phyloP scores from a whole-genome alignment of 2,329 filamentous ascomycete genomes.

The Apiospora sp. region DNA sequence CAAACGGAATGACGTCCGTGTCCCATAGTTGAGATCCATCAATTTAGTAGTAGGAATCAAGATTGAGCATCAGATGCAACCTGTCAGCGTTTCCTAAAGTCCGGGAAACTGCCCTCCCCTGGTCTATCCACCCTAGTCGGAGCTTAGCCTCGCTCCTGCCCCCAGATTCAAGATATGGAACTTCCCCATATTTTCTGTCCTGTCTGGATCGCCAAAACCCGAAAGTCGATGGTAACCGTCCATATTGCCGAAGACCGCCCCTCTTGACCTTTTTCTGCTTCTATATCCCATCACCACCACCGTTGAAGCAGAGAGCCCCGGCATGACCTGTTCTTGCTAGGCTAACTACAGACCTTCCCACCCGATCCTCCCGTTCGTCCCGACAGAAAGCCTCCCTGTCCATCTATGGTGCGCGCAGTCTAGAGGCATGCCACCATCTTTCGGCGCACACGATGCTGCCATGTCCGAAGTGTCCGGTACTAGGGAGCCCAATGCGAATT shows the following conservation, averaged over 20 bases:
- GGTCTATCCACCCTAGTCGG: neutral
- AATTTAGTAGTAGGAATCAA: neutral
- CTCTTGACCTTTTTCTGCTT: slow-evolving; percentile 9
- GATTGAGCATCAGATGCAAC: neutral
- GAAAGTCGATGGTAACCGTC: slow-evolving; percentile 21
- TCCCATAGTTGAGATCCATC: neutral
- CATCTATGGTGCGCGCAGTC: neutral
- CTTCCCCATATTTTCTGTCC: slow-evolving; percentile 18
- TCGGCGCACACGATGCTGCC: slow-evolving; percentile 62
- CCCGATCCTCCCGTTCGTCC: neutral
- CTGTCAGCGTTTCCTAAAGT: neutral
- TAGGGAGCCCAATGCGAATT: slow-evolving; percentile 44
- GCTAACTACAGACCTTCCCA: too few species aligned
- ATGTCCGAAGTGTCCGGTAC: slow-evolving; percentile 59
- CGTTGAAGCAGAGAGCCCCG: neutral
- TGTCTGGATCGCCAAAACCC: slow-evolving; percentile 3
- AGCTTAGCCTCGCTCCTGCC: slow-evolving; percentile 13
- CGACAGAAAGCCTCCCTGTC: neutral
- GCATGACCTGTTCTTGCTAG: neutral
- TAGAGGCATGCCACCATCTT: slow-evolving; percentile 61
- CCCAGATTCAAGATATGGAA: slow-evolving; percentile 7
- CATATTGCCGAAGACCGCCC: slow-evolving; percentile 21
- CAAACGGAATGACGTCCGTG: slow-evolving; percentile 8
- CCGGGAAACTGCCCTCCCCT: neutral
- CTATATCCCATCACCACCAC: neutral